Evolutionary conservation across 2,329 filamentous ascomycete genomes (phyloP).

Genomic region (Onygenales sp.): DNA sequence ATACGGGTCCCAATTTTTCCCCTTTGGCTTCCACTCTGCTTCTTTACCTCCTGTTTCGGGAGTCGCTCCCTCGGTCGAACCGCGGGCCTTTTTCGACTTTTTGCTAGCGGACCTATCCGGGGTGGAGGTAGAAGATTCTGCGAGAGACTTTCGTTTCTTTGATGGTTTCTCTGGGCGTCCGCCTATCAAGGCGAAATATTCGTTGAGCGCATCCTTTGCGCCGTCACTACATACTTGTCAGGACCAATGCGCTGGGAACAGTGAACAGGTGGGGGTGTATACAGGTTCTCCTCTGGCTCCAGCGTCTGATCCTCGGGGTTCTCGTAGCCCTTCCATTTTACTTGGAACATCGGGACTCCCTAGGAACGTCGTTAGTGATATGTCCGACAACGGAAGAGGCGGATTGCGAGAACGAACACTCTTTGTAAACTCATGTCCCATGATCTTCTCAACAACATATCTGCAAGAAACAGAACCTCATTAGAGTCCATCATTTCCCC

Average conservation of each 20-base stretch:
- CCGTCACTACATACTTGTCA: constrained; percentile 23
- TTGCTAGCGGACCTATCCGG: constrained; percentile 17
- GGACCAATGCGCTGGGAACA: neutral
- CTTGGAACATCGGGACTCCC: constrained; percentile 29
- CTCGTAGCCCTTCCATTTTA: constrained; percentile 41
- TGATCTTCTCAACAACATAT: constrained; percentile 32
- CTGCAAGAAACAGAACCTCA: constrained; percentile 14
- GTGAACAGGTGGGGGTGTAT: constrained; percentile 3
- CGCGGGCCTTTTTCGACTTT: constrained; percentile 20
- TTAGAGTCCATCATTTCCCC: neutral
- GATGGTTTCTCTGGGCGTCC: constrained; percentile 26
- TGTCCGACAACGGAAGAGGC: neutral
- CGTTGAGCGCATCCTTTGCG: constrained; percentile 29
- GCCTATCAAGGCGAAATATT: constrained; percentile 34
- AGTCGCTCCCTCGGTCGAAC: constrained; percentile 11
- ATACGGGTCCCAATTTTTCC: constrained; percentile 35
- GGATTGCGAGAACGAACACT: constrained; percentile 20
- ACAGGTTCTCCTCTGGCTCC: constrained; percentile 38
- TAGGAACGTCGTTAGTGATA: constrained; percentile 13
- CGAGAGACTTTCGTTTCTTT: constrained; percentile 17
- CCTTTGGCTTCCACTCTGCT: constrained; percentile 29
- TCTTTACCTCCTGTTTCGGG: constrained; percentile 14
- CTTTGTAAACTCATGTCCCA: constrained; percentile 26
- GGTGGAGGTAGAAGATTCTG: constrained; percentile 17
- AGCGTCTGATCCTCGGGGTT: constrained; percentile 33